A percentile compares a stretch with the other conserved stretches of the same genome.
Conservation (phyloP, 495 filamentous ascomycete genomes). For the Collariella sp. region DNA sequence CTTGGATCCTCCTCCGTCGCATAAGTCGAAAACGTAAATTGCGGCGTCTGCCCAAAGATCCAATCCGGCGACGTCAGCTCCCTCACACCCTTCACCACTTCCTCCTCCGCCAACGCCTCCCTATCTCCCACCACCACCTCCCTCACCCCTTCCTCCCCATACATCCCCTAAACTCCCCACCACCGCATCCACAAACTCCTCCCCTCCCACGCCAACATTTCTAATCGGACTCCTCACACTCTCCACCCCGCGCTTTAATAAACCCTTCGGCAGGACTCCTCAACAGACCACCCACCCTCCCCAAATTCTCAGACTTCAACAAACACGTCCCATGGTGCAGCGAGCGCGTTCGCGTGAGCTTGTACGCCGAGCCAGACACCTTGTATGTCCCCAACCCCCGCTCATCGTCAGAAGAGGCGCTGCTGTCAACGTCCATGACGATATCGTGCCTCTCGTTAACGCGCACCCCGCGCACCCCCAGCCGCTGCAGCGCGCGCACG, state of each 20-base stretch:
- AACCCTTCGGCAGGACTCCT: slow-evolving; percentile 63
- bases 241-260: slow-evolving; percentile 82
- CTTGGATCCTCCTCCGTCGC: slow-evolving; percentile 47
- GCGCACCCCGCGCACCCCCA: slow-evolving; percentile 38
- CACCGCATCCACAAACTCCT: slow-evolving; percentile 45
- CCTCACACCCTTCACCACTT: slow-evolving; percentile 47
- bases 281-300: slow-evolving; percentile 54
- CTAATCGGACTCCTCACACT: slow-evolving; percentile 78
- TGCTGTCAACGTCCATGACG: slow-evolving; percentile 49
- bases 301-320: slow-evolving; percentile 61
- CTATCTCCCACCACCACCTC: slow-evolving; percentile 38
- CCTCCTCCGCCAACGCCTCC: slow-evolving; percentile 16
- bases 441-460: slow-evolving; percentile 95
- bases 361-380: slow-evolving; percentile 88
- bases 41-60: slow-evolving; percentile 77
- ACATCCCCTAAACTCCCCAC: slow-evolving; percentile 47
- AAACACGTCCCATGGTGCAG: slow-evolving; percentile 92
- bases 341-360: slow-evolving; percentile 66
- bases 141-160: slow-evolving; percentile 25
- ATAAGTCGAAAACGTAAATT: slow-evolving; percentile 61
- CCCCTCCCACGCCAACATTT: slow-evolving; percentile 55
- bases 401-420: not conserved
- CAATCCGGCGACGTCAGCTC: slow-evolving; percentile 56
- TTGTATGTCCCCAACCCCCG: slow-evolving; percentile 49
- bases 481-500: slow-evolving; percentile 57